phyloP scores from a whole-genome alignment of 2,329 filamentous ascomycete genomes.

The Aspergillus oerlinghausenensis region DNA sequence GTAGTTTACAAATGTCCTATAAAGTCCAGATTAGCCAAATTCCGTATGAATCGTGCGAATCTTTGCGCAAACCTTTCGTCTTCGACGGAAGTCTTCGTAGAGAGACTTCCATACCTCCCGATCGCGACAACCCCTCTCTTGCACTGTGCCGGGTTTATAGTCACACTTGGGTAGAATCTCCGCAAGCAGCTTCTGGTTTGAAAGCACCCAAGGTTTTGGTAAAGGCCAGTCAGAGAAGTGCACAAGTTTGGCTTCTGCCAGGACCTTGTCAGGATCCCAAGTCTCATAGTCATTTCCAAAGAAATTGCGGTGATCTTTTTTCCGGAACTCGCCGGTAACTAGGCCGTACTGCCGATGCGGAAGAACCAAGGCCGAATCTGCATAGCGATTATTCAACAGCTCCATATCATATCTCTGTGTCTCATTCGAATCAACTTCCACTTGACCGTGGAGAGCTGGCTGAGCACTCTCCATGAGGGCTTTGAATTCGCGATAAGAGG shows the following conservation, averaged over 20 bases:
- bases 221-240: slow-evolving; percentile 71
- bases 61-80: slow-evolving; percentile 15
- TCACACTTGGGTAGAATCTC: slow-evolving; percentile 32
- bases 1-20: slow-evolving; percentile 31
- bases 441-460: slow-evolving; percentile 24
- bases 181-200: slow-evolving; percentile 14
- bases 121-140: slow-evolving; percentile 36
- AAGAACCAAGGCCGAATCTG: slow-evolving; percentile 54
- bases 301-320: slow-evolving; percentile 48
- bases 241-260: slow-evolving; percentile 60
- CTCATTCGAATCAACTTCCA: slow-evolving; percentile 17
- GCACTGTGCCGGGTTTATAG: slow-evolving; percentile 28
- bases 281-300: slow-evolving; percentile 47
- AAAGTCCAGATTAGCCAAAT: slow-evolving; percentile 1
- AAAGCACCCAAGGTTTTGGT: slow-evolving; percentile 57
- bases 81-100: slow-evolving; percentile 34
- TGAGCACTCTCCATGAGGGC: slow-evolving; percentile 24
- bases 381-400: slow-evolving; percentile 60
- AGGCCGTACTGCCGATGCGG: slow-evolving; percentile 61
- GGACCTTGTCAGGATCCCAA: slow-evolving; percentile 56
- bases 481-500: slow-evolving; percentile 47
- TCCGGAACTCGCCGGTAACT: slow-evolving; percentile 59
- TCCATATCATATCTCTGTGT: slow-evolving; percentile 58
- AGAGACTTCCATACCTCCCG: slow-evolving; percentile 35
- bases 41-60: not conserved